A percentile compares a stretch with the other conserved stretches of the same genome.
phyloP scores from a whole-genome alignment of 352 stramenopile species.

The Phytophthora ohioensis region DNA sequence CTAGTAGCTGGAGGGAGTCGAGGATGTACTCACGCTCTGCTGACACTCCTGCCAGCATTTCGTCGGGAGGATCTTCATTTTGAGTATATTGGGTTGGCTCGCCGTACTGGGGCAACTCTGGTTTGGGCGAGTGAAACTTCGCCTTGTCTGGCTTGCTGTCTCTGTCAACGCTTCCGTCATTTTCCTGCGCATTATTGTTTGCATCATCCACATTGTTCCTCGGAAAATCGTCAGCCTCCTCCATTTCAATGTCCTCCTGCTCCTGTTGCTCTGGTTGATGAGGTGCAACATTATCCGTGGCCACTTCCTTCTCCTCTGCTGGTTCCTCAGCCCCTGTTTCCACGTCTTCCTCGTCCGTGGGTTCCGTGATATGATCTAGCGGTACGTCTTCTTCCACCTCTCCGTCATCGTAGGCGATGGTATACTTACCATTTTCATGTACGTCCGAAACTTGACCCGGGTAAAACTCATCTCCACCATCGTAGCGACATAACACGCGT shows the following conservation, averaged over 20 bases:
- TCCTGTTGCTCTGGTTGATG: conserved; percentile 18
- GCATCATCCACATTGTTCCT: conserved; percentile 6
- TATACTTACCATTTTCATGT: conserved; percentile 71
- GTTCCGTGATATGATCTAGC: conserved; percentile 62
- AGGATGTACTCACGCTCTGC: conserved; percentile 55
- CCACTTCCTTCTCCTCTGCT: conserved; percentile 29
- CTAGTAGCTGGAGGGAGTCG: conserved; percentile 60
- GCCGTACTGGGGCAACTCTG: conserved; percentile 1
- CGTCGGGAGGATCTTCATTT: conserved; percentile 14
- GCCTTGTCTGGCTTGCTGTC: conserved; percentile 1
- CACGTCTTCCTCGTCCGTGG: conserved; percentile 8
- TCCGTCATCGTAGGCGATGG: conserved; percentile 84
- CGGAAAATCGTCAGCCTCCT: conserved; percentile 12
- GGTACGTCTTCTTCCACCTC: conserved; percentile 71
- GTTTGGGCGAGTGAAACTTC: neutral
- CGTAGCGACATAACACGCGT: conserved; percentile 73
- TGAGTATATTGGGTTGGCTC: conserved; percentile 4
- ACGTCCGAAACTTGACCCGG: conserved; percentile 68
- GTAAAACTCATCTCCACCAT: conserved; percentile 77
- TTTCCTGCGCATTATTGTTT: neutral
- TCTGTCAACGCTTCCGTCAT: conserved; percentile 7
- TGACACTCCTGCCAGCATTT: conserved; percentile 8
- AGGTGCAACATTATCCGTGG: neutral
- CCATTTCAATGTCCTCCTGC: conserved; percentile 15
- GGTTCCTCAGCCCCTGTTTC: neutral